Evolutionary conservation across 768 basidiomycete genomes (phyloP).

Genomic region (Cystobasidium onofrii): DNA sequence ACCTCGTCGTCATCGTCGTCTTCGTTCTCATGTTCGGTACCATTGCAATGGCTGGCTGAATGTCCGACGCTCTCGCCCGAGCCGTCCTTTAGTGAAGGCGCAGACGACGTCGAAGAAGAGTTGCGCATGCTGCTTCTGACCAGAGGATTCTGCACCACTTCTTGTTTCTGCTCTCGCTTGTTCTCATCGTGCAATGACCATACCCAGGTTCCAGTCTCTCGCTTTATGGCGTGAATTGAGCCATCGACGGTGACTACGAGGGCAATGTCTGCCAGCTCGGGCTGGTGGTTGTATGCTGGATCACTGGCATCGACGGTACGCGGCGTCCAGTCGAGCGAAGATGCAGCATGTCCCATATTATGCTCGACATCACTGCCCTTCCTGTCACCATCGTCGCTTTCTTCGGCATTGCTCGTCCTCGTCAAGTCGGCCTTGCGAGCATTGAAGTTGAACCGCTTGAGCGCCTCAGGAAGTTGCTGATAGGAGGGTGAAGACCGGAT

Average conservation of each 20-base stretch:
- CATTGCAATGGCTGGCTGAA: slow-evolving; percentile 30
- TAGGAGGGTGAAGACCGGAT: not conserved
- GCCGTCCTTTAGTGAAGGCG: slow-evolving; percentile 52
- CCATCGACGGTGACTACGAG: slow-evolving; percentile 90
- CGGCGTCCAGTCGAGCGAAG: not conserved
- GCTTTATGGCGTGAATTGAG: slow-evolving; percentile 83
- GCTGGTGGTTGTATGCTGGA: slow-evolving; percentile 47
- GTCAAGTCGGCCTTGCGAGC: not conserved
- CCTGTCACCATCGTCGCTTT: not conserved
- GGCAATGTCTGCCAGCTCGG: slow-evolving; percentile 69
- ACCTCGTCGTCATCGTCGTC: slow-evolving; percentile 52
- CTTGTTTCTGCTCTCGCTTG: slow-evolving; percentile 37
- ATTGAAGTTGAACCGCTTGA: slow-evolving; percentile 11
- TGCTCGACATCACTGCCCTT: not conserved
- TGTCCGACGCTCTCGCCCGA: slow-evolving; percentile 53
- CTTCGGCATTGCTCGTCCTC: not conserved
- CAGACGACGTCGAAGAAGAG: slow-evolving; percentile 54
- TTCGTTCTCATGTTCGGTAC: too few species aligned
- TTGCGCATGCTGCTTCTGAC: slow-evolving; percentile 33
- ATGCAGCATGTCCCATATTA: too few species aligned
- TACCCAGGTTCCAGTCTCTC: slow-evolving; percentile 67
- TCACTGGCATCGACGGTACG: not conserved
- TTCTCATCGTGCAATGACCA: slow-evolving; percentile 72
- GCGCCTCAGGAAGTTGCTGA: not conserved
- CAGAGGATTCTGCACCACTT: slow-evolving; percentile 34